phyloP scores from a whole-genome alignment of 2,329 filamentous ascomycete genomes.

The Cytospora chrysosperma region DNA sequence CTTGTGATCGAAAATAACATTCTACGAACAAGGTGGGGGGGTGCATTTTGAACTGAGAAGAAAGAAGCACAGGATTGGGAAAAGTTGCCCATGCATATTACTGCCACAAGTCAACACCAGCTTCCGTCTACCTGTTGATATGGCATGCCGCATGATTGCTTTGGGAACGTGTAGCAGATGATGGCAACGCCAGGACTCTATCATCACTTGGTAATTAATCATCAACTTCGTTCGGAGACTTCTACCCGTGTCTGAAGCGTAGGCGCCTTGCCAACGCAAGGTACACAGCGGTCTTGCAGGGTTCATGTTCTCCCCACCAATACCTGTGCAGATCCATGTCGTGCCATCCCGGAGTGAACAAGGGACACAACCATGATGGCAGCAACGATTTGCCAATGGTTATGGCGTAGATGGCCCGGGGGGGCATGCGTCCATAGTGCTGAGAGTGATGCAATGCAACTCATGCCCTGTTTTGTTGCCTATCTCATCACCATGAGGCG shows the following conservation, averaged over 20 bases:
- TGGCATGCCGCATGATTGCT: neutral
- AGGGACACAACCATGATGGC: conserved; percentile 8
- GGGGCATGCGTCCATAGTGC: neutral
- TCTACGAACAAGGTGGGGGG: neutral
- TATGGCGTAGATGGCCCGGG: neutral
- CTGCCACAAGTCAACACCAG: neutral
- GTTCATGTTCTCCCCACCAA: conserved; percentile 12
- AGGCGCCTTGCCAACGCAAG: conserved; percentile 14
- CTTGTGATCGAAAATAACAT: neutral
- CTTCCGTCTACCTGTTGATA: neutral
- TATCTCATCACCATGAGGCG: neutral
- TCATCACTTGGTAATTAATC: neutral
- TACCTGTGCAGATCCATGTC: conserved; percentile 5
- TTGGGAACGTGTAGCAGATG: neutral
- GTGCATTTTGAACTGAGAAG: neutral
- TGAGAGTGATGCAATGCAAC: neutral
- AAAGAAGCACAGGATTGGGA: neutral
- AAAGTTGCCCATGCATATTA: neutral
- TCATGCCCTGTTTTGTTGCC: neutral
- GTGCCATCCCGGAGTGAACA: conserved; percentile 15
- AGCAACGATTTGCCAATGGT: neutral
- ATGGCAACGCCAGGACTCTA: neutral
- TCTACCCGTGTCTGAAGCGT: neutral
- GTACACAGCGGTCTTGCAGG: conserved; percentile 14
- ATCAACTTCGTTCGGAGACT: conserved; percentile 6